Evolutionary conservation across 257 asterid genomes (phyloP), one percentile per base, ranked within the genome.

Genomic region (Pogostemon cablin): DNA sequence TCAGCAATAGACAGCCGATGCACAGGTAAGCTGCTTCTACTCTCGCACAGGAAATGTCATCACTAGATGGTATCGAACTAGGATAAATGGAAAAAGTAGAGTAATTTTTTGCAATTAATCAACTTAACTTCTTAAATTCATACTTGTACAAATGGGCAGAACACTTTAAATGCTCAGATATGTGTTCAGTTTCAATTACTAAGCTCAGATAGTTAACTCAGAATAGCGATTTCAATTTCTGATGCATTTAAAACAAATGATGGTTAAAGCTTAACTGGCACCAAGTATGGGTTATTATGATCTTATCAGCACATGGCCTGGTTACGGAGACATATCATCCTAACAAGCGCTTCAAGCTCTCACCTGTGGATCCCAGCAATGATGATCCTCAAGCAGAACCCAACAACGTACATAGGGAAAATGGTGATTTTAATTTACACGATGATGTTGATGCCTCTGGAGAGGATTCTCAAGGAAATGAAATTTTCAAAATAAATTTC

Each of bases 261-360:
- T 34, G 34, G 62, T 20, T 20, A 7, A 17, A 53, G 10, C 7
- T 53, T 52, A 8, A n/a, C 50, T 46, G 50, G 50, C 50, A 46
- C 50, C 7, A 52, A 52, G 35, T 52, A 62, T 58, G 44, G 61
- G 12, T 48, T 62, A 48, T 37, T 41, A 62, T 69, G 68, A 72
- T 58, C 57, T 69, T 68, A 56, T 78, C 86, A 81, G 88, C 80
- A 76, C 71, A 53, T 71, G 73, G 50, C 60, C 50, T 42, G 52
- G 72, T 5, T 56, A 40, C 52, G 69, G 80, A 76, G 72, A 72
- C 67, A 69, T 43, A 38, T 73, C 73, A 40, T 65, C 60, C 65
- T 59, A 68, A 55, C 72, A 81, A 81, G 79, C 81, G 82, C 50
- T 42, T 71, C 77, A 78, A 78, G 79, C 80, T 81, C 75, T 69